Conservation (phyloP, 257 asterid species). For the Avicennia marina region DNA sequence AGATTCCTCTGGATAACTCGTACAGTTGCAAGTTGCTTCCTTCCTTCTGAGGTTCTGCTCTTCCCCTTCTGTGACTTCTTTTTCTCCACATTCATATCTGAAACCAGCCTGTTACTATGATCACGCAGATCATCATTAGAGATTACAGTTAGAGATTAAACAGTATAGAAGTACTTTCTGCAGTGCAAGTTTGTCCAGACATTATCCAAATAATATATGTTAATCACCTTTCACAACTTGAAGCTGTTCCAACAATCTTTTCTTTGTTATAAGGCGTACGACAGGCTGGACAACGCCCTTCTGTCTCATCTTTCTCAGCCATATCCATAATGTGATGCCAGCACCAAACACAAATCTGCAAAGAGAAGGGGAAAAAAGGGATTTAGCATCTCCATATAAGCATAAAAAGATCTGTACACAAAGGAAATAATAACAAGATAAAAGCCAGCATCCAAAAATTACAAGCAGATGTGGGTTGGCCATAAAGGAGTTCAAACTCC, state of each 20-base stretch:
- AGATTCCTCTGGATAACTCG: slow-evolving; percentile 94
- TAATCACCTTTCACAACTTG: slow-evolving; percentile 68
- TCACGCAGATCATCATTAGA: slow-evolving; percentile 3
- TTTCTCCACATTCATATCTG: slow-evolving; percentile 74
- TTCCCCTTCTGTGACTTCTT: slow-evolving; percentile 78
- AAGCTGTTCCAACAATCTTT: slow-evolving; percentile 82
- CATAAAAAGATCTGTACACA: slow-evolving; percentile 1
- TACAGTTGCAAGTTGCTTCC: slow-evolving; percentile 84
- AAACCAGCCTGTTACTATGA: slow-evolving; percentile 53
- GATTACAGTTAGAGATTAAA: too few species aligned
- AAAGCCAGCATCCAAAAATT: not conserved
- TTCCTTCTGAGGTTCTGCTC: slow-evolving; percentile 69
- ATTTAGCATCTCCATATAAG: slow-evolving; percentile 3
- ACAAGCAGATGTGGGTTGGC: too few species aligned
- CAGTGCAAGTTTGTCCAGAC: not conserved
- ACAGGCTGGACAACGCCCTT: slow-evolving; percentile 98
- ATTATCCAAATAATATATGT: not conserved
- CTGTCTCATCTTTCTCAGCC: slow-evolving; percentile 96
- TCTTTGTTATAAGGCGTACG: slow-evolving; percentile 95
- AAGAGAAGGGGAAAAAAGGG: not conserved
- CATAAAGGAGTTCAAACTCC: too few species aligned
- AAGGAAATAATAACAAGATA: not conserved
- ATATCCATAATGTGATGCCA: slow-evolving; percentile 98
- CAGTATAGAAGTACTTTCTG: too few species aligned
- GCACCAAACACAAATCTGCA: slow-evolving; percentile 97